A percentile compares a stretch with the other conserved stretches of the same genome.
phyloP scores from a whole-genome alignment of 1,284 basidiomycete genomes.

The Moniliophthora roreri region DNA sequence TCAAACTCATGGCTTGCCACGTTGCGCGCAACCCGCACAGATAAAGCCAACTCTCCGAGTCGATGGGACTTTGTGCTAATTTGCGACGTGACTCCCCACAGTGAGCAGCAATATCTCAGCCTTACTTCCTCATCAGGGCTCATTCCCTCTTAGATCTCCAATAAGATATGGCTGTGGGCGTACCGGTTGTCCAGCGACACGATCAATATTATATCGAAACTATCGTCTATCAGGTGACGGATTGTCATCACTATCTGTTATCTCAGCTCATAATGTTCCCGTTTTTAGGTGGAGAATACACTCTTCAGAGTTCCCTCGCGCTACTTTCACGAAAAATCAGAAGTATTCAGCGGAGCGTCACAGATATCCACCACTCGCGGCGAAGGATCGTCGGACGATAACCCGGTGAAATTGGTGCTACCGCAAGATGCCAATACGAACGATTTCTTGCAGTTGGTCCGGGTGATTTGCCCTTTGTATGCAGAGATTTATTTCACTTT shows the following conservation, averaged over 20 bases:
- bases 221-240: not conserved
- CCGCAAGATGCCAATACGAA: not conserved
- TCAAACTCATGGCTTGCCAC: too few species aligned
- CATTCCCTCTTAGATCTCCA: too few species aligned
- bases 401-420: not conserved
- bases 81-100: too few species aligned
- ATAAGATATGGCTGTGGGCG: too few species aligned
- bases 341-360: not conserved
- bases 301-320: conserved; percentile 2
- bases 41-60: too few species aligned
- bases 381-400: not conserved
- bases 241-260: not conserved
- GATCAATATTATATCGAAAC: not conserved
- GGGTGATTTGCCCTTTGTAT: not conserved
- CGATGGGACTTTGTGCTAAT: too few species aligned
- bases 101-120: too few species aligned
- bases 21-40: too few species aligned
- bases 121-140: too few species aligned
- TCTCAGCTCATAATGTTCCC: not conserved
- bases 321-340: not conserved
- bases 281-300: not conserved
- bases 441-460: not conserved
- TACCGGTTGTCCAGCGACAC: not conserved
- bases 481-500: not conserved
- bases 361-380: not conserved